Conservation (phyloP, 2,329 filamentous ascomycete species). For the Penicillium sp. region DNA sequence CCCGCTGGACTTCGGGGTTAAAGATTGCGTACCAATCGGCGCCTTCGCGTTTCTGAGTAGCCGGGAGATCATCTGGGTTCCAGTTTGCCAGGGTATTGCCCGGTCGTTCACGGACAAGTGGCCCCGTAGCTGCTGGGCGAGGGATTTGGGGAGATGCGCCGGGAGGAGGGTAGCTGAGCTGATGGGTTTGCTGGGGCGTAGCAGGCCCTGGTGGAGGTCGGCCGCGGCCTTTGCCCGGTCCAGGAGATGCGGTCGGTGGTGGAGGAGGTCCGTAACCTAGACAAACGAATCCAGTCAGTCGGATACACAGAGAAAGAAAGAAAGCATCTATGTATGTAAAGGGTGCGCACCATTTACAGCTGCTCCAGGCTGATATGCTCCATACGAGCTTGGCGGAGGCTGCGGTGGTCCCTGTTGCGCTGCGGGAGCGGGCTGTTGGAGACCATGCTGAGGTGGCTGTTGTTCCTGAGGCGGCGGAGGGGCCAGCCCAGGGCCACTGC, state of each 20-base stretch:
- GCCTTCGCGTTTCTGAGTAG: constrained; percentile 82
- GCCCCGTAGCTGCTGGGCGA: constrained; percentile 68
- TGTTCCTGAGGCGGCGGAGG: constrained; percentile 67
- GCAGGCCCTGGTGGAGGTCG: constrained; percentile 65
- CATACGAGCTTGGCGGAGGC: constrained; percentile 66
- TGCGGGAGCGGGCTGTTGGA: constrained; percentile 56
- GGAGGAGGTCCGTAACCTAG: constrained; percentile 74
- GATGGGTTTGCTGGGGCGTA: constrained; percentile 87
- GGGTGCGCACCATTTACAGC: constrained; percentile 56
- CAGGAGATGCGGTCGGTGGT: constrained; percentile 80
- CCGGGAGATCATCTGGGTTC: constrained; percentile 78
- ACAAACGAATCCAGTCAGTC: constrained; percentile 34
- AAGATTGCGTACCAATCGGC: constrained; percentile 96
- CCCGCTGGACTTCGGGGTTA: constrained; percentile 84
- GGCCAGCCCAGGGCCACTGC: constrained; percentile 79
- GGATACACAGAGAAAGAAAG: constrained; percentile 38
- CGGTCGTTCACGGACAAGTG: constrained; percentile 49
- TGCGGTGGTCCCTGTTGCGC: constrained; percentile 62
- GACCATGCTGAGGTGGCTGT: constrained; percentile 55
- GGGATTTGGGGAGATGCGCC: constrained; percentile 81
- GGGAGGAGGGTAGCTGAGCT: constrained; percentile 78
- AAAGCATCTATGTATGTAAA: constrained; percentile 17
- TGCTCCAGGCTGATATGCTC: constrained; percentile 63
- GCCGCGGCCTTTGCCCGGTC: constrained; percentile 70
- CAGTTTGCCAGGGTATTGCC: constrained; percentile 78